phyloP scores from a whole-genome alignment of 2,329 filamentous ascomycete species.

The Leptographium procerum region DNA sequence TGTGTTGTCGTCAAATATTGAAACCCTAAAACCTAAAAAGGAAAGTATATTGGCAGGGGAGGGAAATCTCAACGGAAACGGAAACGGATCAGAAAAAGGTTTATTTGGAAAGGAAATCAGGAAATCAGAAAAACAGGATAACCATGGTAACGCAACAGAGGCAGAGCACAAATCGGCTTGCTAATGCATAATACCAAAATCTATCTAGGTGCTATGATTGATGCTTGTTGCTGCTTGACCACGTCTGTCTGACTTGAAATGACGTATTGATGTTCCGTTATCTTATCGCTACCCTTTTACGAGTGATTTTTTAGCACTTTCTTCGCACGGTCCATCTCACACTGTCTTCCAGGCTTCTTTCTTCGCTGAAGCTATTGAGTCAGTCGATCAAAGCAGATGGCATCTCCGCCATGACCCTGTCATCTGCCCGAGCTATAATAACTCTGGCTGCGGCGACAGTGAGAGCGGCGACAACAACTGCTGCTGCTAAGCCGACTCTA shows the following conservation, averaged over 20 bases:
- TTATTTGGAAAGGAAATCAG: not conserved
- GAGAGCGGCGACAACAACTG: not conserved
- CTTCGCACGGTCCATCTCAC: too few relatives aligned
- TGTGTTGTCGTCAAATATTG: too few relatives aligned
- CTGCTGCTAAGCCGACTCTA: not conserved
- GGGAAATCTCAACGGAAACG: not conserved
- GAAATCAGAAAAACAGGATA: too few relatives aligned
- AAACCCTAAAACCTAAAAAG: not conserved
- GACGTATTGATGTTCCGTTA: not conserved
- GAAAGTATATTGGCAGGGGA: not conserved
- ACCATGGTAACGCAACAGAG: not conserved
- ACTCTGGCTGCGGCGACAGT: not conserved
- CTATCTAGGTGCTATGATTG: not conserved
- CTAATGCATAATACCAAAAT: not conserved
- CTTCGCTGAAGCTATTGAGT: too few relatives aligned
- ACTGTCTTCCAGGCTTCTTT: not conserved
- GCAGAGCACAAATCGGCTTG: not conserved
- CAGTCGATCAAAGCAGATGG: not conserved
- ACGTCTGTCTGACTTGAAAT: too few relatives aligned
- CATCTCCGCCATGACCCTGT: not conserved
- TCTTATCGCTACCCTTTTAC: not conserved
- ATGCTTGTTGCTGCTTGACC: too few relatives aligned
- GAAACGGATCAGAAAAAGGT: not conserved
- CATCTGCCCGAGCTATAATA: not conserved
- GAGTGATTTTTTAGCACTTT: not conserved